phyloP scores from a whole-genome alignment of 2,329 filamentous ascomycete species.

The Xylaria sp. region DNA sequence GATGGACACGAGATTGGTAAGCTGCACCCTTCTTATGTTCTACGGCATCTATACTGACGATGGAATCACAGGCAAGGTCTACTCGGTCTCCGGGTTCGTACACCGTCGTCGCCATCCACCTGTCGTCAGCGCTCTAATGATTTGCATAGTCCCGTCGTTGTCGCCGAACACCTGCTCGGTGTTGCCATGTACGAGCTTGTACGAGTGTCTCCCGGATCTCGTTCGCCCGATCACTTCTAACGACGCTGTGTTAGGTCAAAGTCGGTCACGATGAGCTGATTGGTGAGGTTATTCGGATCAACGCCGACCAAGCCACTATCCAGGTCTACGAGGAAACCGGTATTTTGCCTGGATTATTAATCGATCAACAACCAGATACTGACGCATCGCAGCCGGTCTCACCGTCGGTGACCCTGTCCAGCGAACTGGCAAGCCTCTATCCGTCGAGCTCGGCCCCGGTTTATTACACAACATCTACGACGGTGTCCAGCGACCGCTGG shows the following conservation, averaged over 20 bases:
- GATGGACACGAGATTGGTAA: conserved; percentile 31
- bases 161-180: conserved; percentile 97
- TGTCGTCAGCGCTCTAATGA: conserved; percentile 27
- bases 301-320: conserved; percentile 89
- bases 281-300: conserved; percentile 97
- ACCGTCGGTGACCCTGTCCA: conserved; percentile 89
- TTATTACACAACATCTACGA: conserved; percentile 99
- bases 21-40: conserved; percentile 6
- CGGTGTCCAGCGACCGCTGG: conserved; percentile 93
- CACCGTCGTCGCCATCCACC: conserved; percentile 11
- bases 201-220: conserved; percentile 34
- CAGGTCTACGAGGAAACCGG: conserved; percentile 99
- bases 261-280: conserved; percentile 89
- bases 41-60: conserved; percentile 13
- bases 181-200: conserved; percentile 99
- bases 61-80: conserved; percentile 50
- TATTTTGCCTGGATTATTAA: conserved; percentile 38
- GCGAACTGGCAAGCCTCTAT: conserved; percentile 90
- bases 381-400: conserved; percentile 64
- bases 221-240: neutral
- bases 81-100: conserved; percentile 57
- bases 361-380: neutral
- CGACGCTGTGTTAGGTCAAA: conserved; percentile 58
- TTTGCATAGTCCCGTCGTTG: conserved; percentile 70
- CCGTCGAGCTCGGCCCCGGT: conserved; percentile 93